Conservation (phyloP, 176 grass and related monocot genomes). For the Hyparrhenia diplandra region DNA sequence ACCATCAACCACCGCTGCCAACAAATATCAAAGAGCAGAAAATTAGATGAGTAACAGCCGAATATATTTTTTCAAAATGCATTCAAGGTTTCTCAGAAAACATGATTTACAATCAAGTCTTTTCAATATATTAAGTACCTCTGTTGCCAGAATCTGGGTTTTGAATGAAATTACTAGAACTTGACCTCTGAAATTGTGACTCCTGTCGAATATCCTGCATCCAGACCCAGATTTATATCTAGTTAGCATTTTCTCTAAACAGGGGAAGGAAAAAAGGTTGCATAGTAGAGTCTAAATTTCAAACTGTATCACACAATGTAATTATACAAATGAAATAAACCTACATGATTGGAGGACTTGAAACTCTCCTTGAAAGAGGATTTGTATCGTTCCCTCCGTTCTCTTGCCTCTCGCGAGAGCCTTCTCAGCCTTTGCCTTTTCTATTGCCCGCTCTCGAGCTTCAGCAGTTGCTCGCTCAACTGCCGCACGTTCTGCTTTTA, state of each 20-base stretch:
- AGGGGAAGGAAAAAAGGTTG: background rate
- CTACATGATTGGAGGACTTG: slow-evolving; percentile 46
- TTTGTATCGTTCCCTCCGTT: slow-evolving; percentile 59
- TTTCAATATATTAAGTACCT: slow-evolving; percentile 38
- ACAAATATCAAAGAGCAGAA: slow-evolving; percentile 26
- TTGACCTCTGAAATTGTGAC: slow-evolving; percentile 58
- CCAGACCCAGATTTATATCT: background rate
- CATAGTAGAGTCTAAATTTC: background rate
- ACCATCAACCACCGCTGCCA: slow-evolving; percentile 35
- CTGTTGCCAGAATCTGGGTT: slow-evolving; percentile 41
- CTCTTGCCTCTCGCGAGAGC: slow-evolving; percentile 62
- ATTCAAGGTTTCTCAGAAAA: background rate
- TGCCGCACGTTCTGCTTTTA: slow-evolving; percentile 81
- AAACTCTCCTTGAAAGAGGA: slow-evolving; percentile 54
- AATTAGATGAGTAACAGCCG: background rate
- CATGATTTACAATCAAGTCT: background rate
- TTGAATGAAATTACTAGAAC: slow-evolving; percentile 35
- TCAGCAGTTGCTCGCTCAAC: slow-evolving; percentile 88
- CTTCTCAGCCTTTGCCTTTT: slow-evolving; percentile 80
- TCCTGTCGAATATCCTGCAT: slow-evolving; percentile 53
- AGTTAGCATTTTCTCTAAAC: background rate
- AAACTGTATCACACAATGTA: background rate
- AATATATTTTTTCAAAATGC: background rate
- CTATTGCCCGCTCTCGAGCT: slow-evolving; percentile 75
- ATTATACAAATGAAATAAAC: background rate